These are phyloP conservation scores for Colletotrichum acutatum DNA, from an alignment of 2,329 filamentous ascomycete genomes.

Conservation along the genomic window DNA sequence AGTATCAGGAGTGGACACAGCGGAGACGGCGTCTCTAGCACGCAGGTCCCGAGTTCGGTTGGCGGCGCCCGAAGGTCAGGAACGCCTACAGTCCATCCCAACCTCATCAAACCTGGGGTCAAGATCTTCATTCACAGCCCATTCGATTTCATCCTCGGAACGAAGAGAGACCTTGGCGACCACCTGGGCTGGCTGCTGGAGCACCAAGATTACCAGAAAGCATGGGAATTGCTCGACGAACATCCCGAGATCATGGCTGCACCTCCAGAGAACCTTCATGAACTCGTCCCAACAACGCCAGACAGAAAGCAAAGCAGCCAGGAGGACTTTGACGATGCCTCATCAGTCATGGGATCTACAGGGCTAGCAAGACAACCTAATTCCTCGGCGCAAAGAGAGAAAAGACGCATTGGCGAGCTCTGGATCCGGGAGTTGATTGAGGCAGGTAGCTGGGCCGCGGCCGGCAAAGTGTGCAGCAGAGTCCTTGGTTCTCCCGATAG, in stretches of 20 bases:
- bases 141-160: conserved; percentile 94
- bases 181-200: conserved; percentile 88
- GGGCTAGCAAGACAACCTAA: conserved; percentile 26
- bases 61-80: conserved; percentile 44
- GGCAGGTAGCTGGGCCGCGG: conserved; percentile 78
- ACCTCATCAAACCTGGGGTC: conserved; percentile 65
- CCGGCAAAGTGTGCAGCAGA: conserved; percentile 83
- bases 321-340: conserved; percentile 79
- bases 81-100: conserved; percentile 55
- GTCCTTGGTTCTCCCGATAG: conserved; percentile 82
- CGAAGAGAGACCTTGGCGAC: conserved; percentile 86
- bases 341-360: conserved; percentile 72
- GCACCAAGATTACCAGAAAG: conserved; percentile 82
- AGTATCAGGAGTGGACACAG: conserved; percentile 75
- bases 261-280: conserved; percentile 51
- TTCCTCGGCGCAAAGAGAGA: conserved; percentile 78
- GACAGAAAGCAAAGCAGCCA: conserved; percentile 51
- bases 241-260: conserved; percentile 78
- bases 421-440: conserved; percentile 91
- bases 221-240: conserved; percentile 89
- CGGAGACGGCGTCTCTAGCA: conserved; percentile 67
- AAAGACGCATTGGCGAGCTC: conserved; percentile 88
- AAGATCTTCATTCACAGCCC: conserved; percentile 96
- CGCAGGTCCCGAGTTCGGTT: conserved; percentile 53
- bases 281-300: conserved; percentile 53